Evolutionary conservation across 495 filamentous ascomycete species (phyloP).

Genomic region (Penicillium odoratum): DNA sequence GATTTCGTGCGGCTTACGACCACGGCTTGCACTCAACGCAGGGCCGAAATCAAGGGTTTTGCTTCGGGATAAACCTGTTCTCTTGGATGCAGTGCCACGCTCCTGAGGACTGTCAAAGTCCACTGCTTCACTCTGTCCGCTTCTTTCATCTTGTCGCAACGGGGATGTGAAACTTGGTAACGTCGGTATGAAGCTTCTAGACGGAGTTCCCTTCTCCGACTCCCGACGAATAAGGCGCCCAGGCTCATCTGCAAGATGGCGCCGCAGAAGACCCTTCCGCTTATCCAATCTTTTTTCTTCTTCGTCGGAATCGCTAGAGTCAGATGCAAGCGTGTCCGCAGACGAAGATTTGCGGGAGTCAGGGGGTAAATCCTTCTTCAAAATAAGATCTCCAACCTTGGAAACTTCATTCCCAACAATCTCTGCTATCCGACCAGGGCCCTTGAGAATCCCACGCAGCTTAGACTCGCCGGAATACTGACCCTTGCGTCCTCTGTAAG

Average conservation of each 20-base stretch:
- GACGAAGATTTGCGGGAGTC: slow-evolving; percentile 43
- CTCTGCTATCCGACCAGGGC: slow-evolving; percentile 51
- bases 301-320: slow-evolving; percentile 46
- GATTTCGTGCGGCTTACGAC: slow-evolving; percentile 29
- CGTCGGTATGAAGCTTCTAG: slow-evolving; percentile 36
- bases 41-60: slow-evolving; percentile 30
- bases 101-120: slow-evolving; percentile 21
- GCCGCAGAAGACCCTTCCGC: slow-evolving; percentile 31
- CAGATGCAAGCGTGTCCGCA: slow-evolving; percentile 38
- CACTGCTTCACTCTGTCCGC: slow-evolving; percentile 17
- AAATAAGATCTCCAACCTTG: slow-evolving; percentile 56
- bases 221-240: slow-evolving; percentile 32
- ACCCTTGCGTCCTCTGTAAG: slow-evolving; percentile 27
- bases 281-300: slow-evolving; percentile 37
- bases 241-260: slow-evolving; percentile 39
- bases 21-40: slow-evolving; percentile 27
- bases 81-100: slow-evolving; percentile 11
- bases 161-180: slow-evolving; percentile 54
- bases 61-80: slow-evolving; percentile 17
- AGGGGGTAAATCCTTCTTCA: slow-evolving; percentile 46
- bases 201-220: slow-evolving; percentile 29
- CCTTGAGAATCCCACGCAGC: slow-evolving; percentile 56
- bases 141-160: slow-evolving; percentile 38
- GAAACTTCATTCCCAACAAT: slow-evolving; percentile 58
- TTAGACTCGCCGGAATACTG: slow-evolving; percentile 36